Percentiles rank a stretch among this genome's conserved stretches.
Conservation (phyloP, 1,284 basidiomycete genomes). For the Polyporus tsugae region DNA sequence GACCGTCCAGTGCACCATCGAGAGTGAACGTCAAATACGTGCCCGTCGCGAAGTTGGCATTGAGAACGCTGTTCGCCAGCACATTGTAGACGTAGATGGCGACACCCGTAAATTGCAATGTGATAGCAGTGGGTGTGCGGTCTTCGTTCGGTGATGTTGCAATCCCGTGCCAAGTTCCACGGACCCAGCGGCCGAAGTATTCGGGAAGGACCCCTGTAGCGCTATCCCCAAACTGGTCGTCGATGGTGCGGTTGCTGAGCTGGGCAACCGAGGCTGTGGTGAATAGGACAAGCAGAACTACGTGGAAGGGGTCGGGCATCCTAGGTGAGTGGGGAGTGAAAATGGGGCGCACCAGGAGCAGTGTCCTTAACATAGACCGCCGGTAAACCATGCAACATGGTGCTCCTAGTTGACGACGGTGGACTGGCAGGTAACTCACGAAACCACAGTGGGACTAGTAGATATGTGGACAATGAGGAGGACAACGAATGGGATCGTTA, state of each 20-base stretch:
- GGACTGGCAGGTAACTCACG: neutral
- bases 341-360: neutral
- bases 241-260: constrained; percentile 13
- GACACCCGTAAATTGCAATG: constrained; percentile 21
- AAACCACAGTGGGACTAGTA: neutral
- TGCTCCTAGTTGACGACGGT: neutral
- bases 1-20: constrained; percentile 39
- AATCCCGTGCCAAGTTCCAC: constrained; percentile 1
- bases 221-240: constrained; percentile 11
- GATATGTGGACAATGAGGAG: neutral
- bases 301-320: neutral
- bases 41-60: neutral
- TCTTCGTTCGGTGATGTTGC: neutral
- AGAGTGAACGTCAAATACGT: constrained; percentile 44
- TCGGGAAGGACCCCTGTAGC: neutral
- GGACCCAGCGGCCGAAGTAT: neutral
- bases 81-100: constrained; percentile 41
- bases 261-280: neutral
- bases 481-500: neutral
- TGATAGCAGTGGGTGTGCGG: neutral
- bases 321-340: neutral
- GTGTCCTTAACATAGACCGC: neutral
- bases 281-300: neutral
- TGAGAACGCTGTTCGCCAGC: constrained; percentile 37
- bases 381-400: neutral